Evolutionary conservation across 306 rosid species (phyloP), one percentile per base, ranked within the genome.

Genomic region (Ormosia semicastrata): DNA sequence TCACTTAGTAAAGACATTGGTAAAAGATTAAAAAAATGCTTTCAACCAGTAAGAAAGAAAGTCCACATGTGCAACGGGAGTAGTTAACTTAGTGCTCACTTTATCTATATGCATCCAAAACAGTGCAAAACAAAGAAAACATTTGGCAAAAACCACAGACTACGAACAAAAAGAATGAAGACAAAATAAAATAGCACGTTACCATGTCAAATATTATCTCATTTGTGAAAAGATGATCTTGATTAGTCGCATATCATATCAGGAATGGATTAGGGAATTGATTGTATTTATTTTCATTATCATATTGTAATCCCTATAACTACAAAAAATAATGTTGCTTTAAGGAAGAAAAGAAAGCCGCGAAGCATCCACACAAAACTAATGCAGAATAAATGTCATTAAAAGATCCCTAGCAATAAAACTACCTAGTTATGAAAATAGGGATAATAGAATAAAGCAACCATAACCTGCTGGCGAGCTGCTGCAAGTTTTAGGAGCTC

Each of bases 401-500:
- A 67, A 46, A 32, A 76, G 41, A 29, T 76, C 17, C 30, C 50
- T 49, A 73, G 24, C 1, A 1, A 71, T 46, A 63, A 53, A 63
- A 15, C 46, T 50, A 32, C 34, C 12, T 29, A 65, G 58, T 71
- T 59, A 50, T 12, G 58, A 52, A 62, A 76, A 64, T 32, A 39
- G 64, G 44, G 43, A 57, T 47, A 53, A 60, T 46, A 63, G 54
- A 71, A 72, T 24, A 66, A 89, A 82, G 53, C 46, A 73, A 79
- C 36, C 76, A 76, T 68, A 82, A 95, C 99, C 98, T 95, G 94
- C 81, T 95, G 97, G 75, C 99, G 94, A 66, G 99, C 97, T 41
- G 94, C 91, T 50, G 99, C 98, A 43, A 95, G 94, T 85, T 95
- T 95, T 73, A 89, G 89, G 85, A 95, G 97, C 88, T 95, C 99